Conservation (phyloP, 2,329 filamentous ascomycete genomes). For the Verticillium longisporum region DNA sequence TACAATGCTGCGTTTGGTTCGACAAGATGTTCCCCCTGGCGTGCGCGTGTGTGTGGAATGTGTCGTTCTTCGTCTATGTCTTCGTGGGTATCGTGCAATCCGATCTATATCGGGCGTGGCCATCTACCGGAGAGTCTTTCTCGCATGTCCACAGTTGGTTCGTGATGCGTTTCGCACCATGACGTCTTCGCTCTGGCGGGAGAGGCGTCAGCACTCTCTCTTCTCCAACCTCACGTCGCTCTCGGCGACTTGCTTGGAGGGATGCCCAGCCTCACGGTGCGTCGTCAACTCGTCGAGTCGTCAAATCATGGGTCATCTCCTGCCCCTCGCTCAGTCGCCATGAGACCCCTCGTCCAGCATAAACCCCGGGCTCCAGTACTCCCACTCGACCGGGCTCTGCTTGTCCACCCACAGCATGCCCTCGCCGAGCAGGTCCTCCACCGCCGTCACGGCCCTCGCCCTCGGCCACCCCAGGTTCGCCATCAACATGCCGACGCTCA, state of each 20-base stretch:
- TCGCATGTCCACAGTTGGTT: too few relatives aligned
- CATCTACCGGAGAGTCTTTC: too few relatives aligned
- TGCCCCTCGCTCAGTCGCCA: slow-evolving; percentile 8
- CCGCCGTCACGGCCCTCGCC: slow-evolving; percentile 77
- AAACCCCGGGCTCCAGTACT: slow-evolving; percentile 87
- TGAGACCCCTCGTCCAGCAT: slow-evolving; percentile 41
- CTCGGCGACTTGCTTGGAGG: too few relatives aligned
- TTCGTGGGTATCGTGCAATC: not conserved
- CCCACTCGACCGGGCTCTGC: slow-evolving; percentile 69
- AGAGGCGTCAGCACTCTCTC: too few relatives aligned
- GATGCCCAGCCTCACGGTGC: not conserved
- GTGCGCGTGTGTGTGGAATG: not conserved
- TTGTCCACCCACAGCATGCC: slow-evolving; percentile 92
- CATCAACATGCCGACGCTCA: slow-evolving; percentile 83
- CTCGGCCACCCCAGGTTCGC: slow-evolving; percentile 81
- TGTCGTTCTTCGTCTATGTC: slow-evolving; percentile 2
- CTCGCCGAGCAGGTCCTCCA: slow-evolving; percentile 83
- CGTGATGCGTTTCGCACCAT: too few relatives aligned
- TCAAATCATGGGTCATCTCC: slow-evolving; percentile 8
- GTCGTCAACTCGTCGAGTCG: not conserved
- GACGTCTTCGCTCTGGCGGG: too few relatives aligned
- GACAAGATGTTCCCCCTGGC: not conserved
- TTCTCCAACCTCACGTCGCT: too few relatives aligned
- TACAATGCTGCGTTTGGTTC: not conserved
- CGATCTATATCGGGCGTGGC: too few relatives aligned